Base-by-base conservation (phyloP, 345 rosid genomes). In the Odontarrhena argentea region DNA sequence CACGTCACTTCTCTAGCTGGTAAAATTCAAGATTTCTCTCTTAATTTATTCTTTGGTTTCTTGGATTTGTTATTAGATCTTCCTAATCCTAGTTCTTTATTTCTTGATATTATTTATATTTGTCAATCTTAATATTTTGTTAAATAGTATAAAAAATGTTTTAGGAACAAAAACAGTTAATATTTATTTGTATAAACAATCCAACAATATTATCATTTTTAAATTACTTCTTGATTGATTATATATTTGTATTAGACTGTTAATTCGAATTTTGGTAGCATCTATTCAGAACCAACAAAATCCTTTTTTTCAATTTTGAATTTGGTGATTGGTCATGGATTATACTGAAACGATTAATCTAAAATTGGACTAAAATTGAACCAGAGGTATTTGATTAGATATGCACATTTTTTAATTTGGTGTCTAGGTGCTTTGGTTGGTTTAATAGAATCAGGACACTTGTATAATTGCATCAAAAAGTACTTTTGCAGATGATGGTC, bases 1-100 rank as follows among this genome's bases (percentile, higher is more conserved):
- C 78, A 22, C 49, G 96, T 94, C 81, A 83, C 82, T 73, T 79
- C 86, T 63, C 69, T 94, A 68, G 80, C 82, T 11, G 99, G 97
- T 91, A 67, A 40, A 18, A 35, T 24, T 50, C 32, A 12, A 60
- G 22, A 7, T 1, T 12, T 34, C 53, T 32, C 45, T 32, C 13
- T 18, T 34, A 9, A 12, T 8, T 38, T 42, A 30, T 6, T 38
- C 13, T 5, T n/a, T 7, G 12, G 3, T 26, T 60, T 55, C 28
- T 34, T 60, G 28, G 14, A n/a, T 43, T 18, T 18, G 22, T 37
- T 51, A 15, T 49, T 40, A 32, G 56, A 37, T 58, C 12, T 40
- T 40, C 34, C 9, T 18, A 4, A 11, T 34, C 22, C 22, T 18
- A 18, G 22, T 18, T 18, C 22, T 25, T 24, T 41, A 11, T 8